Base-by-base conservation (phyloP, 345 rosid species). In the Gossypium australe region DNA sequence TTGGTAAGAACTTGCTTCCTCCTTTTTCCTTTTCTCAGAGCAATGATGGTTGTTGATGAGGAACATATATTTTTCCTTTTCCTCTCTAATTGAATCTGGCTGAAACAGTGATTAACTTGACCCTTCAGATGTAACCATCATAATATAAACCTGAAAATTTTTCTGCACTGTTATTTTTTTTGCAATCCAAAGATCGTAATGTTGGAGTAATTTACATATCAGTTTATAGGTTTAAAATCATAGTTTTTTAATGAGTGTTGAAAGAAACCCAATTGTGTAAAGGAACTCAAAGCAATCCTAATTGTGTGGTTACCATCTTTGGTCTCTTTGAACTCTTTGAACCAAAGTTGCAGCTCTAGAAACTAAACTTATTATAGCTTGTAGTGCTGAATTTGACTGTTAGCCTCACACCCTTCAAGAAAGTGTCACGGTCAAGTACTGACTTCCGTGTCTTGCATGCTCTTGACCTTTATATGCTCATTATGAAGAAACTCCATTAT, bases 1-100 rank as follows among this genome's bases (percentile, higher is more conserved):
- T 78, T 92, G 94, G 94, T 92, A 81, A 85, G 86, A 2, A 77
- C 77, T 75, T 68, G 74, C 71, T 75, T 61, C 38, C 67, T 34
- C 49, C 44, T 61, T 65, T 18, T 38, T 45, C 29, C 29, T 44
- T 56, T 66, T 56, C 61, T 18, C 14, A 13, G 51, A 47, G 56
- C 55, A 53, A 12, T 22, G 48, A 43, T 6, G 13, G 65, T 72
- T 76, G 29, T 20, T 71, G 63, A 73, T 41, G 44, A 41, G 75
- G 52, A 60, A 55, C 52, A n/a, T 53, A 1, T 70, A 7, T 9
- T 41, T 76, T 58, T 53, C 29, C 11, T 38, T 57, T 20, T 34
- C 53, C 18, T 67, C 24, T 67, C 56, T 22, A 67, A 24, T 18
- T 41, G 24, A 22, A 22, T 24, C 34, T 60, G 7, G 41, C 4